Base-by-base conservation (phyloP, 257 asterid species). In the Euphrasia confusa region DNA sequence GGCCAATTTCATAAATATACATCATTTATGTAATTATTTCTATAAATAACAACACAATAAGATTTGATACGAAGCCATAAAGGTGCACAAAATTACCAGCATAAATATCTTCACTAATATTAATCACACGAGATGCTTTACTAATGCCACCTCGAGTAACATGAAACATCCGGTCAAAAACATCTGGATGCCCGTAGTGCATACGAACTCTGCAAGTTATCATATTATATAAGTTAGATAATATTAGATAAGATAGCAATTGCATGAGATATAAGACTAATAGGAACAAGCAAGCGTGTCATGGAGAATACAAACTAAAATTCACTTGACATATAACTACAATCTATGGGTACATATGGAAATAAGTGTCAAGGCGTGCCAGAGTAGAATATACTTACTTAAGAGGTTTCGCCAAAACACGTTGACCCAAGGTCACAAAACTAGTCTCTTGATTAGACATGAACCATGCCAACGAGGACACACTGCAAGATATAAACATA, bases 151-250 rank as follows among this genome's bases (percentile, higher is more conserved):
- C 99, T 61, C 99, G 88, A 71, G 99, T 86, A 61, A 89, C 78
- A 77, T 93, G 99, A 71, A 93, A 93, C 45, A 93, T 73, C 45
- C 99, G 85, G 73, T 93, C 99, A 7, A 93, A 93, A 69, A 89
- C 91, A 77, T 93, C 99, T 56, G 99, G 99, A 80, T 93, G 99
- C 14, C 99, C 99, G 78, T 93, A 93, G 74, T 93, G 99, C 99
- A 92, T 92, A 54, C 99, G 95, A 30, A 92, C 97, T 74, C 97
- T 92, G 93, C 79, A 83, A 54, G 61, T 61, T 68, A 60, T 47
- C 15, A 60, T 32, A 47, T 58, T 53, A 24, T 26, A 45, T 12
- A 54, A 24, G 49, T 28, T 26, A 72, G 66, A 68, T 59, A 68
- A 12, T 11, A 13, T 5, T 30, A 24, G 18, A 68, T 47, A 59